These are phyloP conservation scores for Lachnum nothofagi DNA, from an alignment of 2,329 filamentous ascomycete genomes.

Conservation along the genomic window DNA sequence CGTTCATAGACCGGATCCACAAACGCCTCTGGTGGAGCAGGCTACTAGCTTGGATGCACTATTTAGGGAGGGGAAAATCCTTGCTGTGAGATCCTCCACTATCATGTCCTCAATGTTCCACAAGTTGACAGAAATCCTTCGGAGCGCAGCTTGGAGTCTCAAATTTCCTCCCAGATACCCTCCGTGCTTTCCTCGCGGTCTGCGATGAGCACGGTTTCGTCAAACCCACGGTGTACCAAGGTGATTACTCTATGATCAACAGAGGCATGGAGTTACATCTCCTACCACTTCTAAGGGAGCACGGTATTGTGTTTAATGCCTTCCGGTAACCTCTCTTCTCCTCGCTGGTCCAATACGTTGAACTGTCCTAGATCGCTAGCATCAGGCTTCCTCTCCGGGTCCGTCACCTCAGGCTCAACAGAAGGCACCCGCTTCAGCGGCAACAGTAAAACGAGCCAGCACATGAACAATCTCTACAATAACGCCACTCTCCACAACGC, in stretches of 20 bases:
- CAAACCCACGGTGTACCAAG: conserved; percentile 32
- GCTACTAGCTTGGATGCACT: conserved; percentile 27
- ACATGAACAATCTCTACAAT: neutral
- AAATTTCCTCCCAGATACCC: conserved; percentile 23
- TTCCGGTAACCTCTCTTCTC: neutral
- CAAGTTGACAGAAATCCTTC: neutral
- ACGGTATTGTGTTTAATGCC: neutral
- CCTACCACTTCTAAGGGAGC: neutral
- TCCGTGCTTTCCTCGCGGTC: conserved; percentile 23
- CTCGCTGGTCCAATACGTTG: no score
- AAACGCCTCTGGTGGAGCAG: conserved; percentile 22
- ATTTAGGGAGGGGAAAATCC: conserved; percentile 27
- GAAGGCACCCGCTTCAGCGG: neutral
- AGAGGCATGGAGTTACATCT: conserved; percentile 2
- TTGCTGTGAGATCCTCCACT: conserved; percentile 9
- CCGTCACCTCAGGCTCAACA: neutral
- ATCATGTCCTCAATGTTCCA: neutral
- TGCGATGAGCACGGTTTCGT: conserved; percentile 27
- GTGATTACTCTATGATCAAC: conserved; percentile 22
- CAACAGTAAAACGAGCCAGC: neutral
- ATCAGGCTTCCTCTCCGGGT: neutral
- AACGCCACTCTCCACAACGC: neutral
- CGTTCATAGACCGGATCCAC: conserved; percentile 17
- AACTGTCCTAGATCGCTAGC: neutral
- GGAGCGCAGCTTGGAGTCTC: conserved; percentile 26